Conservation (phyloP, 73 alveolate genomes). For the Halteria grandinella region DNA sequence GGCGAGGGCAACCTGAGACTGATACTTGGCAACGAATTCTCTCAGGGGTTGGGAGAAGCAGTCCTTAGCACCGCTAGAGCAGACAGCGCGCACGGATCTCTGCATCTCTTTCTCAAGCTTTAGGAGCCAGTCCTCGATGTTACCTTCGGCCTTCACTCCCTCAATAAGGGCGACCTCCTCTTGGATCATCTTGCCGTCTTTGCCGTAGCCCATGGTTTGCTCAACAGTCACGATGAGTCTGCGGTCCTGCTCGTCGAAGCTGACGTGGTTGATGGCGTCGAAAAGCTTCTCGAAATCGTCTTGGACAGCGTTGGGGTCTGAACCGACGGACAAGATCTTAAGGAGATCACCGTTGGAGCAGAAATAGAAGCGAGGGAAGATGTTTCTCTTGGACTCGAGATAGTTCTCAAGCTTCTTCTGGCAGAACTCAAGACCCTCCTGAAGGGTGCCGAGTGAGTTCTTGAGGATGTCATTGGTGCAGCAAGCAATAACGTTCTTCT, state of each 20-base stretch:
- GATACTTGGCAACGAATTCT: constrained; percentile 78
- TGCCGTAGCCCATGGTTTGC: constrained; percentile 85
- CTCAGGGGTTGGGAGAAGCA: constrained; percentile 71
- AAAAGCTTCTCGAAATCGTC: constrained; percentile 98
- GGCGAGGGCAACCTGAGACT: constrained; percentile 79
- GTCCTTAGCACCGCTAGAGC: constrained; percentile 81
- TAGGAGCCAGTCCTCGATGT: constrained; percentile 99
- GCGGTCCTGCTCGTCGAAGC: constrained; percentile 96
- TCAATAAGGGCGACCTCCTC: constrained; percentile 94
- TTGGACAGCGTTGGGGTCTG: constrained; percentile 94
- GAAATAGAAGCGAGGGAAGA: constrained; percentile 99
- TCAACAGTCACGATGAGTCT: constrained; percentile 89
- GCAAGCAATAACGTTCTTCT: constrained; percentile 96
- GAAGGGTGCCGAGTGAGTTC: constrained; percentile 95
- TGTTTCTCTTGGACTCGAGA: constrained; percentile 99
- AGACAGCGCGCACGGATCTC: constrained; percentile 88
- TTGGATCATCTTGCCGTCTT: too few relatives aligned
- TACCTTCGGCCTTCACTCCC: constrained; percentile 99
- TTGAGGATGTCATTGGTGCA: constrained; percentile 98
- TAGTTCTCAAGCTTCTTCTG: constrained; percentile 99
- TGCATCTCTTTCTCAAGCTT: constrained; percentile 97
- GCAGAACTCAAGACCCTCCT: constrained; percentile 97
- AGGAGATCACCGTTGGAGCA: constrained; percentile 98
- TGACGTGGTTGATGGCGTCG: constrained; percentile 99
- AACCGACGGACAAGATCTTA: constrained; percentile 98